Percentiles rank a stretch among this genome's conserved stretches.
phyloP scores from a whole-genome alignment of 202 grass and related monocot species.

The Alloteropsis angusta region DNA sequence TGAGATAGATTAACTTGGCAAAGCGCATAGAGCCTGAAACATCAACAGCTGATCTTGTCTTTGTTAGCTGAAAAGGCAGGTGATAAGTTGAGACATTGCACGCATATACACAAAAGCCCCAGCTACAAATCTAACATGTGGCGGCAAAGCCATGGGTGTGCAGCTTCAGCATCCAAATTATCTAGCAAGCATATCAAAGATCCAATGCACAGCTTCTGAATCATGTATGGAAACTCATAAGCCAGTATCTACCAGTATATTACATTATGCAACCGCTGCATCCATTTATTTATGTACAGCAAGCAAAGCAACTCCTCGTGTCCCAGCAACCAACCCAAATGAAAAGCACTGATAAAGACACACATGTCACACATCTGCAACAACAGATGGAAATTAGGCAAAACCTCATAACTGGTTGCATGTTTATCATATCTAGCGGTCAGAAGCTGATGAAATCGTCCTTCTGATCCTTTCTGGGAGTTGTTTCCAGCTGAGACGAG shows the following conservation, averaged over 20 bases:
- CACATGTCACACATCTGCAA: neutral
- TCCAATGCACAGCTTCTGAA: neutral
- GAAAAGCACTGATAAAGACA: neutral
- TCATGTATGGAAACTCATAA: neutral
- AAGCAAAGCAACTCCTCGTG: conserved; percentile 5
- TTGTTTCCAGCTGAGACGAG: conserved; percentile 29
- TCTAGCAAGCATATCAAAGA: neutral
- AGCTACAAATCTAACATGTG: neutral
- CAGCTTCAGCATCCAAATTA: neutral
- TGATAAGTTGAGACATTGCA: neutral
- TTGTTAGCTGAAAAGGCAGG: no score
- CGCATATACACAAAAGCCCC: neutral
- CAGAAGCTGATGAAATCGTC: conserved; percentile 58
- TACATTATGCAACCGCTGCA: neutral
- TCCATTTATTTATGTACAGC: conserved; percentile 25
- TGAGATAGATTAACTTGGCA: no score
- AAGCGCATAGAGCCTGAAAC: no score
- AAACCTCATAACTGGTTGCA: conserved; percentile 2
- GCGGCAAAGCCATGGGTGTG: neutral
- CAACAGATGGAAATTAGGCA: neutral
- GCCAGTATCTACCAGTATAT: neutral
- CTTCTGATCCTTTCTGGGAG: conserved; percentile 38
- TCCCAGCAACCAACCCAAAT: neutral
- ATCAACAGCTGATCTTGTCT: no score
- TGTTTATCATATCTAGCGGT: neutral